Percentiles rank a stretch among this genome's conserved stretches.
phyloP scores from a whole-genome alignment of 2,329 filamentous ascomycete species.

The Niveomyces coronatus region DNA sequence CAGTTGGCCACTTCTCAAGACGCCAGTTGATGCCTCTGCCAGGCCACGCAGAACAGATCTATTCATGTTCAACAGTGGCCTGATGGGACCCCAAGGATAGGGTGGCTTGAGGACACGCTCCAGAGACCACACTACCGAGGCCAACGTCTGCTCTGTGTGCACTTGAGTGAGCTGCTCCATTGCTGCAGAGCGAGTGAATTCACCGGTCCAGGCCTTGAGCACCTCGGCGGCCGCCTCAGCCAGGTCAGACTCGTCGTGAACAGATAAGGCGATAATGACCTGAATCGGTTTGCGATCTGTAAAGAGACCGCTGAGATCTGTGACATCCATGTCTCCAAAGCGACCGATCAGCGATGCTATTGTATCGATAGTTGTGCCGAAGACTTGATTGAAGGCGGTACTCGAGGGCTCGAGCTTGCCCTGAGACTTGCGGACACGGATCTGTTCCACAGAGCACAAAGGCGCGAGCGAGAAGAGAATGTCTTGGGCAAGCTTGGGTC shows the following conservation, averaged over 20 bases:
- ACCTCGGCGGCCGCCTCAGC: slow-evolving; percentile 73
- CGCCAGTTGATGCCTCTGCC: slow-evolving; percentile 44
- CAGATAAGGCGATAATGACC: slow-evolving; percentile 66
- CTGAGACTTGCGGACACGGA: slow-evolving; percentile 45
- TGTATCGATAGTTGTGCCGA: slow-evolving; percentile 43
- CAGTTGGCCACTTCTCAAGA: slow-evolving; percentile 45
- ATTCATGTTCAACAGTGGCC: slow-evolving; percentile 45
- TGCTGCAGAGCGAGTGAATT: slow-evolving; percentile 37
- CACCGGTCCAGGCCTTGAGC: slow-evolving; percentile 69
- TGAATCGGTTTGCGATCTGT: slow-evolving; percentile 57
- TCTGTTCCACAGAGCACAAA: slow-evolving; percentile 65
- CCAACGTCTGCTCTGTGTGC: slow-evolving; percentile 29
- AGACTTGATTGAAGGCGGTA: slow-evolving; percentile 67
- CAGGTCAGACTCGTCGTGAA: slow-evolving; percentile 70
- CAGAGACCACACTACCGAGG: slow-evolving; percentile 32
- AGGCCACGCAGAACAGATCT: slow-evolving; percentile 46
- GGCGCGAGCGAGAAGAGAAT: slow-evolving; percentile 61
- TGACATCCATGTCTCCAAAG: slow-evolving; percentile 63
- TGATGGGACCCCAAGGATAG: slow-evolving; percentile 46
- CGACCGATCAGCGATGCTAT: slow-evolving; percentile 68
- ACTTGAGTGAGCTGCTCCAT: slow-evolving; percentile 29
- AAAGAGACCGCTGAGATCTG: slow-evolving; percentile 61
- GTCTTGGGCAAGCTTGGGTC: slow-evolving; percentile 62
- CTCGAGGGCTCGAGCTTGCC: slow-evolving; percentile 27
- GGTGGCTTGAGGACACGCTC: slow-evolving; percentile 25